These are phyloP conservation scores for Macrophomina phaseolina DNA, from an alignment of 2,329 filamentous ascomycete species.

Conservation along the genomic window DNA sequence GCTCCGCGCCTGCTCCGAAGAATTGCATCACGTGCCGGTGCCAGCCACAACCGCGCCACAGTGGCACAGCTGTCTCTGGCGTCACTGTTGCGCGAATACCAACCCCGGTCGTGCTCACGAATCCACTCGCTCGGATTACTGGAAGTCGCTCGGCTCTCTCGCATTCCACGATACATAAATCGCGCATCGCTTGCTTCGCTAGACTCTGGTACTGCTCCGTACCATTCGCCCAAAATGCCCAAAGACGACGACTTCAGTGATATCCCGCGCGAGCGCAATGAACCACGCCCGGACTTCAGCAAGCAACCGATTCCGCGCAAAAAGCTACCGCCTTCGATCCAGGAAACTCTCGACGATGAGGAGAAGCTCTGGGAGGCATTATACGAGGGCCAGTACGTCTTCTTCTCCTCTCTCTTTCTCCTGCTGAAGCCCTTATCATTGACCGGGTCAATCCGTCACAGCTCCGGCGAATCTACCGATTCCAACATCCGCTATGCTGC, in stretches of 20 bases:
- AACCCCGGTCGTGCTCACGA: slow-evolving; percentile 15
- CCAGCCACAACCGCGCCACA: slow-evolving; percentile 10
- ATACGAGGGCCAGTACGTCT: slow-evolving; percentile 76
- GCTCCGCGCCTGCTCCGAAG: slow-evolving; percentile 13
- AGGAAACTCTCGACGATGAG: slow-evolving; percentile 64
- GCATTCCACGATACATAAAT: neutral
- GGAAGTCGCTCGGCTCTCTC: neutral
- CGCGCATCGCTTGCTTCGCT: neutral
- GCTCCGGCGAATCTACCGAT: slow-evolving; percentile 80
- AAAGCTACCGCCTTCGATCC: slow-evolving; percentile 60
- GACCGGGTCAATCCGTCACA: slow-evolving; percentile 41
- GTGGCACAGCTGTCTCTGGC: neutral
- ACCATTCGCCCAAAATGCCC: slow-evolving; percentile 39
- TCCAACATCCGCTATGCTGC: slow-evolving; percentile 88
- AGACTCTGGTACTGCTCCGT: neutral
- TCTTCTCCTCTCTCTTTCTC: slow-evolving; percentile 32
- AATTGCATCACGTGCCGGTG: neutral
- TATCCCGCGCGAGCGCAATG: slow-evolving; percentile 50
- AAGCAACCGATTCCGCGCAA: slow-evolving; percentile 53
- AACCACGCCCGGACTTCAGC: slow-evolving; percentile 55
- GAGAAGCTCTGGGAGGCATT: slow-evolving; percentile 79
- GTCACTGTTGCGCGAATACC: neutral
- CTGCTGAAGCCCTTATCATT: too few species aligned
- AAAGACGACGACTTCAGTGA: slow-evolving; percentile 45
- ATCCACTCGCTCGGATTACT: slow-evolving; percentile 10